phyloP scores from a whole-genome alignment of 2,329 filamentous ascomycete species.

The Phaeosphaeriaceae sp. region DNA sequence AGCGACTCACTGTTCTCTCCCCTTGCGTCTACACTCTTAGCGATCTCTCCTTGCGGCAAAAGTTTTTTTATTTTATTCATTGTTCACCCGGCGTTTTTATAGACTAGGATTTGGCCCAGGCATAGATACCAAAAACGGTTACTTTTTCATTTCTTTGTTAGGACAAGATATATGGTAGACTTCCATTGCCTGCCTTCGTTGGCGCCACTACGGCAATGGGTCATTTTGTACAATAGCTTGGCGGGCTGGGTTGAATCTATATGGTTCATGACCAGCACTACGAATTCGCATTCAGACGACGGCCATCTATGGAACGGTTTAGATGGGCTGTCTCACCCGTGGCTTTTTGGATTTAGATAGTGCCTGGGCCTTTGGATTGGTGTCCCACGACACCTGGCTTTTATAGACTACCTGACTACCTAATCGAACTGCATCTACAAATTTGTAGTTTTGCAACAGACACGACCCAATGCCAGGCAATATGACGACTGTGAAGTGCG shows the following conservation, averaged over 20 bases:
- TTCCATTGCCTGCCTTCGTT: slow-evolving; percentile 43
- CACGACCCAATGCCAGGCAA: background rate
- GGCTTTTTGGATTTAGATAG: slow-evolving; percentile 34
- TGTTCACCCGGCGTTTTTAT: slow-evolving; percentile 47
- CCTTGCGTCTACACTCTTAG: slow-evolving; percentile 38
- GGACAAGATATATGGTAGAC: slow-evolving; percentile 42
- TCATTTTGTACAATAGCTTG: slow-evolving; percentile 44
- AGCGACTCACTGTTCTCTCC: slow-evolving; percentile 32
- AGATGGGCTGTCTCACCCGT: slow-evolving; percentile 26
- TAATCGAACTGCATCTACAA: slow-evolving; percentile 13
- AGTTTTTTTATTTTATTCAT: too few species aligned
- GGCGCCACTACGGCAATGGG: slow-evolving; percentile 33
- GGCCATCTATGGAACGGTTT: slow-evolving; percentile 36
- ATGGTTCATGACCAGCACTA: slow-evolving; percentile 37
- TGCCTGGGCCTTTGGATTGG: slow-evolving; percentile 40
- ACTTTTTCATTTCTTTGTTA: slow-evolving; percentile 30
- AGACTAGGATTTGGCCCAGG: slow-evolving; percentile 48
- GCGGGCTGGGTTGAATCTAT: slow-evolving; percentile 33
- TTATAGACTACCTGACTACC: slow-evolving; percentile 43
- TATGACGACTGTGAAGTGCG: slow-evolving; percentile 5
- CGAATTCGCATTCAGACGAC: slow-evolving; percentile 42
- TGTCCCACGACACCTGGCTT: slow-evolving; percentile 43
- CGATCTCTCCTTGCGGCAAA: slow-evolving; percentile 45
- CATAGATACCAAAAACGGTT: slow-evolving; percentile 50
- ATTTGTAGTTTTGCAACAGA: slow-evolving; percentile 15